Conservation (phyloP, 805 yeast species). For the Lipomyces spencermartinsiae region DNA sequence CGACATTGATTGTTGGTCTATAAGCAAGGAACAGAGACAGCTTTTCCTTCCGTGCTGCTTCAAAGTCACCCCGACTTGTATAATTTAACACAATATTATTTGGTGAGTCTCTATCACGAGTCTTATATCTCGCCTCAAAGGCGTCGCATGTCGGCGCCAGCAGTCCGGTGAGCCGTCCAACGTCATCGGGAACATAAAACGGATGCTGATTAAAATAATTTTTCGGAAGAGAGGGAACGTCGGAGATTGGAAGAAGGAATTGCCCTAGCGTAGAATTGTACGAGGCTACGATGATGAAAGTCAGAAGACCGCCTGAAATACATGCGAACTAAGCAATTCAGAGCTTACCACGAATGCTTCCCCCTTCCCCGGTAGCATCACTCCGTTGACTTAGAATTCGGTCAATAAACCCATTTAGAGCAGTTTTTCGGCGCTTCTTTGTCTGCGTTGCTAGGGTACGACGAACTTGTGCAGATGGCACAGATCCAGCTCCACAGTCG, state of each 20-base stretch:
- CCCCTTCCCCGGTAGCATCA: neutral
- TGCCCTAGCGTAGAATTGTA: conserved; percentile 5
- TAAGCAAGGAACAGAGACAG: conserved; percentile 9
- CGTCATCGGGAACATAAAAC: conserved; percentile 23
- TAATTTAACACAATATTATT: conserved; percentile 13
- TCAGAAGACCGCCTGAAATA: neutral
- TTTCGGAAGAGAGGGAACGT: conserved; percentile 5
- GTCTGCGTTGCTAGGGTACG: neutral
- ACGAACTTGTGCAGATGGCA: neutral
- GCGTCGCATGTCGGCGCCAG: conserved; percentile 14
- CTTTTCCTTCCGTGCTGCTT: conserved; percentile 4
- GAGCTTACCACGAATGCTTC: conserved; percentile 3
- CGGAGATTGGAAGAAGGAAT: conserved; percentile 4
- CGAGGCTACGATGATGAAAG: neutral
- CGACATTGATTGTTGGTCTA: neutral
- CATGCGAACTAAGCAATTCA: neutral
- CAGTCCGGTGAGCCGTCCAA: conserved; percentile 13
- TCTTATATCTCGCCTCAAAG: conserved; percentile 9
- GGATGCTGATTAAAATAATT: conserved; percentile 16
- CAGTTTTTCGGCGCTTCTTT: neutral
- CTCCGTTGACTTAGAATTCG: neutral
- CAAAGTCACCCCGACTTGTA: conserved; percentile 5
- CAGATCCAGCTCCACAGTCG: neutral
- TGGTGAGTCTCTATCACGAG: conserved; percentile 4
- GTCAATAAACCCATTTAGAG: neutral